Percentiles rank a stretch among this genome's conserved stretches.
Conservation (phyloP, 352 stramenopile species). For the Aphanomyces astaci region DNA sequence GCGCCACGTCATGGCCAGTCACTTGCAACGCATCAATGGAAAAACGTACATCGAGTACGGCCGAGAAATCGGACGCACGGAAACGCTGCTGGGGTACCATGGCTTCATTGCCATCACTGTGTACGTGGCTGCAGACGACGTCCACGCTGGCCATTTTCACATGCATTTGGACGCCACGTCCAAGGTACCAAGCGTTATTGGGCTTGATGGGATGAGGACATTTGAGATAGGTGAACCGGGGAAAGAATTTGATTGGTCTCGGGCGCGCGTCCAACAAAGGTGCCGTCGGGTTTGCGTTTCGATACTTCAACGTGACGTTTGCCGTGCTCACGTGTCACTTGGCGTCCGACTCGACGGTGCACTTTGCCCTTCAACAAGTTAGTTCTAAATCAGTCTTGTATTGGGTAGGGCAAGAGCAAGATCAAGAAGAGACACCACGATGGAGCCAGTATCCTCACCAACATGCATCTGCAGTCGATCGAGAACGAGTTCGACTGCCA, state of each 20-base stretch:
- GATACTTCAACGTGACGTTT: slow-evolving; percentile 81
- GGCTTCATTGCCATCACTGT: slow-evolving; percentile 83
- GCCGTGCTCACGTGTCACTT: slow-evolving; percentile 84
- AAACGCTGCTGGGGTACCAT: slow-evolving; percentile 73
- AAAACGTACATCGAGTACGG: slow-evolving; percentile 72
- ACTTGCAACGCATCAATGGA: slow-evolving; percentile 44
- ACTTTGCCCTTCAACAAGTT: too few species aligned
- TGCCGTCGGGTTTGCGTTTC: slow-evolving; percentile 80
- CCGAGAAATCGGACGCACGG: slow-evolving; percentile 69
- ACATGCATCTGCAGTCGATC: slow-evolving; percentile 71
- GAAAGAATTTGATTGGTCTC: slow-evolving; percentile 70
- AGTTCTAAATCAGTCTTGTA: too few species aligned
- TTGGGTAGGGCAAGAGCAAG: slow-evolving; percentile 37
- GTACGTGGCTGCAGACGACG: slow-evolving; percentile 61
- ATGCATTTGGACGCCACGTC: slow-evolving; percentile 64
- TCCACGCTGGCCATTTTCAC: slow-evolving; percentile 53
- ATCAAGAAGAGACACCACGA: slow-evolving; percentile 72
- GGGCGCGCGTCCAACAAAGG: slow-evolving; percentile 86
- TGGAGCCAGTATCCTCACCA: slow-evolving; percentile 71
- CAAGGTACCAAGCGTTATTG: slow-evolving; percentile 36
- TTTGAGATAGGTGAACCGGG: slow-evolving; percentile 38
- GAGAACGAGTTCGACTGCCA: slow-evolving; percentile 81
- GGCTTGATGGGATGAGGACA: too few species aligned
- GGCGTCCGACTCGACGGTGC: slow-evolving; percentile 65
- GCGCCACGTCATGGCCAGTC: slow-evolving; percentile 49